phyloP scores from a whole-genome alignment of 2,329 filamentous ascomycete species.

The Cordyceps cicadae region DNA sequence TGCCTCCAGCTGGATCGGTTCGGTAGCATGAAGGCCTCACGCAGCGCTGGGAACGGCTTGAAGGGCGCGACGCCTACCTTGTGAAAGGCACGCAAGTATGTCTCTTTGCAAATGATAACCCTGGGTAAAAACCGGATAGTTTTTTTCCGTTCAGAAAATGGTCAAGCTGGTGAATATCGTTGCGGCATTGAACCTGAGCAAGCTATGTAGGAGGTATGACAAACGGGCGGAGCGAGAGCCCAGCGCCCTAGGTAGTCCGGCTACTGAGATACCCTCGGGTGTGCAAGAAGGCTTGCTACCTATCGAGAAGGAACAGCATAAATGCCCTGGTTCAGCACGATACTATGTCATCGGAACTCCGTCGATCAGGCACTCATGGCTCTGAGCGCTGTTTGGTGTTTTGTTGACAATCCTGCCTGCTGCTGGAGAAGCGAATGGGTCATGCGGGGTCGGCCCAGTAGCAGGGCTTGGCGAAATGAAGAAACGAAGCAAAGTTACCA shows the following conservation, averaged over 20 bases:
- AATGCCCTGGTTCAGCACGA: neutral
- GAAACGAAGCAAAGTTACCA: too few species aligned
- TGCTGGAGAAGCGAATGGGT: conserved; percentile 1
- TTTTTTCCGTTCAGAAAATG: neutral
- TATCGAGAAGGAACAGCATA: too few species aligned
- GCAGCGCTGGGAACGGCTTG: neutral
- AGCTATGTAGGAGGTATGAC: too few species aligned
- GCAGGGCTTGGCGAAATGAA: neutral
- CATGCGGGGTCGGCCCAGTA: neutral
- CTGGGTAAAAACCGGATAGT: neutral
- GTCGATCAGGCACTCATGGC: neutral
- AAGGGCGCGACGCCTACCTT: neutral
- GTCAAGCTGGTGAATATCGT: neutral
- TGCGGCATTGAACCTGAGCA: too few species aligned
- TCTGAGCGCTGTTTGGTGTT: neutral
- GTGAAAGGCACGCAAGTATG: neutral
- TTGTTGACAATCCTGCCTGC: neutral
- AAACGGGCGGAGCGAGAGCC: too few species aligned
- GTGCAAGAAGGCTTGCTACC: too few species aligned
- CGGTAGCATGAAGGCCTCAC: neutral
- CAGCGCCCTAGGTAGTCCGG: too few species aligned
- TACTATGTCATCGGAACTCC: neutral
- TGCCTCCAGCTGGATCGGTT: neutral
- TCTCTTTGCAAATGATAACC: neutral
- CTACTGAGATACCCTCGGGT: too few species aligned